Evolutionary conservation across 371 early-diverging fungal species (phyloP).

Genomic region (Nosema muscidifuracis): DNA sequence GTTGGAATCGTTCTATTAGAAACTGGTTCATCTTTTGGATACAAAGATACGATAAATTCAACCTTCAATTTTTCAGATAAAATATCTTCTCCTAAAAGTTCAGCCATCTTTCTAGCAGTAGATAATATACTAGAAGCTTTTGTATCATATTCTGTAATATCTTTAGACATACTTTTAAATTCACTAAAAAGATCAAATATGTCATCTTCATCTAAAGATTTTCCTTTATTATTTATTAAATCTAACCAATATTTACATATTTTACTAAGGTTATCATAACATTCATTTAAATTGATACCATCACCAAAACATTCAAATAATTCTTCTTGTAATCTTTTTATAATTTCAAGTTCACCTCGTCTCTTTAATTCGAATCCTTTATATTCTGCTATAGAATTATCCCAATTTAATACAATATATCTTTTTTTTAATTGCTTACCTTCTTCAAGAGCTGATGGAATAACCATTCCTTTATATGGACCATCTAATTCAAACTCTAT

Average conservation of each 20-base stretch:
- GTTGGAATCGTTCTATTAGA: constrained; percentile 91
- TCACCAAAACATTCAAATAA: constrained; percentile 81
- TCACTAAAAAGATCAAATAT: constrained; percentile 93
- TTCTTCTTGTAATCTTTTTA: constrained; percentile 91
- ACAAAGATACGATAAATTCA: constrained; percentile 81
- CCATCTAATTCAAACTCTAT: constrained; percentile 99
- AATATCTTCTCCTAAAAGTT: constrained; percentile 89
- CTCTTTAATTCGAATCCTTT: constrained; percentile 99
- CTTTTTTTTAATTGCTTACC: constrained; percentile 92
- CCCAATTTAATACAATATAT: constrained; percentile 90
- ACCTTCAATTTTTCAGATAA: constrained; percentile 88
- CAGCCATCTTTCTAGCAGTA: constrained; percentile 79
- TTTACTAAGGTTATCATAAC: constrained; percentile 77
- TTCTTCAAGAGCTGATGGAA: constrained; percentile 89
- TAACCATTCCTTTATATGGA: constrained; percentile 95
- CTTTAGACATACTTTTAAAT: constrained; percentile 88
- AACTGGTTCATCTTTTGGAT: constrained; percentile 77
- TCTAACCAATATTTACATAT: constrained; percentile 91
- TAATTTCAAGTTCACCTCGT: constrained; percentile 91
- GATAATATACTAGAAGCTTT: constrained; percentile 85
- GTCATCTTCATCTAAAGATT: constrained; percentile 74
- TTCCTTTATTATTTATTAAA: constrained; percentile 74
- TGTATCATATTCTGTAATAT: constrained; percentile 75
- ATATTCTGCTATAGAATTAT: constrained; percentile 86
- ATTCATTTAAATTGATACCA: constrained; percentile 76